Evolutionary conservation across 306 rosid genomes (phyloP).

Genomic region (Cicer arietinum): DNA sequence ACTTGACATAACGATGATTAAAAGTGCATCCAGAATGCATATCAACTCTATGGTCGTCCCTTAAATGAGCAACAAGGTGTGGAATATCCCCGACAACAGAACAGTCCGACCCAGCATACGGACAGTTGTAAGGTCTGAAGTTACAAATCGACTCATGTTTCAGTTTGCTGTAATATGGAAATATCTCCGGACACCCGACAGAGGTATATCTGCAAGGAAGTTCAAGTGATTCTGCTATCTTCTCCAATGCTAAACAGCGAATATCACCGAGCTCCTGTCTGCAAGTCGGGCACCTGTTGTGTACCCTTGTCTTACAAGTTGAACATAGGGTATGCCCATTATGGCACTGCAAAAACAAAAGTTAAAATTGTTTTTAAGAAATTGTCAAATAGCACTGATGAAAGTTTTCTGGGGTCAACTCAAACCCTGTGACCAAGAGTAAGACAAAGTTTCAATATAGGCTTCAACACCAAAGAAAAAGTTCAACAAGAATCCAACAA

Average conservation of each 20-base stretch:
- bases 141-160: conserved; percentile 74
- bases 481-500: conserved; percentile 10
- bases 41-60: conserved; percentile 83
- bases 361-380: conserved; percentile 13
- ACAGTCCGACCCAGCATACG: conserved; percentile 83
- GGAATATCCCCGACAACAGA: conserved; percentile 71
- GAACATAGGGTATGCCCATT: conserved; percentile 86
- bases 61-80: conserved; percentile 67
- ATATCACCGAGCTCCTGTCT: conserved; percentile 81
- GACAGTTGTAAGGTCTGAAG: conserved; percentile 81
- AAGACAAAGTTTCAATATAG: conserved; percentile 7
- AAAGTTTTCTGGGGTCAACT: background rate
- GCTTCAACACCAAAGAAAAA: background rate
- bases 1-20: conserved; percentile 82
- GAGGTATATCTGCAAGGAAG: conserved; percentile 70
- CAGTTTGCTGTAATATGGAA: conserved; percentile 78
- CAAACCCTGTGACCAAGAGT: background rate
- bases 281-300: conserved; percentile 82
- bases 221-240: conserved; percentile 82
- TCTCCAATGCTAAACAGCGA: conserved; percentile 78
- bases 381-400: conserved; percentile 10
- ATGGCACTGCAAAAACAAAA: conserved; percentile 65
- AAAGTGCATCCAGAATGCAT: conserved; percentile 84
- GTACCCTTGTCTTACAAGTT: conserved; percentile 79
- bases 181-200: conserved; percentile 77